Conservation (phyloP, 352 stramenopile genomes). For the Phytophthora europaea region DNA sequence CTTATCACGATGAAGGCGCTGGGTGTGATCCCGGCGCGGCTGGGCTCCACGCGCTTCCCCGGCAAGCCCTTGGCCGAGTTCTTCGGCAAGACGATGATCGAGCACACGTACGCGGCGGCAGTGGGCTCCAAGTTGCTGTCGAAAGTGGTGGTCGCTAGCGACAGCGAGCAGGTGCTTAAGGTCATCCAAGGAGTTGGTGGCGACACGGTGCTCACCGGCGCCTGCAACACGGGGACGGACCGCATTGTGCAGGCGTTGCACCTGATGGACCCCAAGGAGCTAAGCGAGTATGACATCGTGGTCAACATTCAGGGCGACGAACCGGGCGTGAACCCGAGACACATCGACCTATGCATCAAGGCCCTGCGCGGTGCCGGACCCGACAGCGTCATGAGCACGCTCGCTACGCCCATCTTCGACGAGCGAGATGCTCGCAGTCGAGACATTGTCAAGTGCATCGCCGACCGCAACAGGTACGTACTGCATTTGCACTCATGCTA, state of each 20-base stretch:
- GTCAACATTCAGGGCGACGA: slow-evolving; percentile 91
- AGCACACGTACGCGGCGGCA: slow-evolving; percentile 83
- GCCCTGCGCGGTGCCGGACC: slow-evolving; percentile 57
- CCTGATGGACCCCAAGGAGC: slow-evolving; percentile 45
- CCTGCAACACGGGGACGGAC: slow-evolving; percentile 80
- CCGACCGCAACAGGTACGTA: slow-evolving; percentile 62
- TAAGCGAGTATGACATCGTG: slow-evolving; percentile 75
- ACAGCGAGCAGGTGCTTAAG: slow-evolving; percentile 65
- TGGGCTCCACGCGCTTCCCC: slow-evolving; percentile 82
- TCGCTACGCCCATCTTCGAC: slow-evolving; percentile 70
- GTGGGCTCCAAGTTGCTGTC: slow-evolving; percentile 54
- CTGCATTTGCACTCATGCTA: not conserved
- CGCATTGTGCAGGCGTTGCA: slow-evolving; percentile 76
- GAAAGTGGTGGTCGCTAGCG: slow-evolving; percentile 86
- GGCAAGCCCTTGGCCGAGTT: slow-evolving; percentile 83
- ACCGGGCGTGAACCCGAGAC: slow-evolving; percentile 77
- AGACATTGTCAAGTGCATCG: slow-evolving; percentile 86
- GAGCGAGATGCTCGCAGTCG: slow-evolving; percentile 64
- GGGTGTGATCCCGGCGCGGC: slow-evolving; percentile 79
- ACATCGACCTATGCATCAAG: slow-evolving; percentile 79
- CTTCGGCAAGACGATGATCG: slow-evolving; percentile 86
- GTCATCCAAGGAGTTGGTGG: slow-evolving; percentile 60
- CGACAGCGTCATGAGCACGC: slow-evolving; percentile 80
- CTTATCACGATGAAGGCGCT: slow-evolving; percentile 62
- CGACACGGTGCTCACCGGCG: slow-evolving; percentile 68